Conservation (phyloP, 2,329 filamentous ascomycete genomes). For the Laburnicola sp. region DNA sequence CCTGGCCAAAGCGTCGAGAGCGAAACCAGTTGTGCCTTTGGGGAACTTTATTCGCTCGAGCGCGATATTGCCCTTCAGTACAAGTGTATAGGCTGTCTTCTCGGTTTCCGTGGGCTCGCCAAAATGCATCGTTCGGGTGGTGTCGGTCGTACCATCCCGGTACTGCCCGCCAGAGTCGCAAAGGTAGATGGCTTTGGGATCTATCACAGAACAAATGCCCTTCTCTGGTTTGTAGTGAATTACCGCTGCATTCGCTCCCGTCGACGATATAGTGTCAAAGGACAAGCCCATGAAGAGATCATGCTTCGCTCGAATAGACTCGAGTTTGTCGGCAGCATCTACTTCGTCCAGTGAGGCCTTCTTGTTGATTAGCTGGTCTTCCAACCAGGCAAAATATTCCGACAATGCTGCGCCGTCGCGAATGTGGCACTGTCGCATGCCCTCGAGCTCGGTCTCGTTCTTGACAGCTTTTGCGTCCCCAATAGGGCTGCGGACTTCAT, state of each 20-base stretch:
- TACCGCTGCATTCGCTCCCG: slow-evolving; percentile 86
- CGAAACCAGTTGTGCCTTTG: slow-evolving; percentile 92
- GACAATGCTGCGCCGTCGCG: slow-evolving; percentile 88
- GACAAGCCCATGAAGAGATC: slow-evolving; percentile 85
- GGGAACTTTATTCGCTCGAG: slow-evolving; percentile 87
- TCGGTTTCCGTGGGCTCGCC: slow-evolving; percentile 81
- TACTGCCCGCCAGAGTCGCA: slow-evolving; percentile 99
- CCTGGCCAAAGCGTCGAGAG: slow-evolving; percentile 82
- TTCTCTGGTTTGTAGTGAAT: slow-evolving; percentile 92
- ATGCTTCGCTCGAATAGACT: slow-evolving; percentile 69
- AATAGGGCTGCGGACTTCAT: slow-evolving; percentile 84
- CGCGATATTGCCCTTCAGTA: slow-evolving; percentile 91
- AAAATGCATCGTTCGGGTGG: slow-evolving; percentile 91
- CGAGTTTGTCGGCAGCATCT: slow-evolving; percentile 86
- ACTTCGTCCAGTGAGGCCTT: slow-evolving; percentile 81
- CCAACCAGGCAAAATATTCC: slow-evolving; percentile 95
- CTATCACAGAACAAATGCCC: slow-evolving; percentile 78
- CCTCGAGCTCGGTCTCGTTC: slow-evolving; percentile 83
- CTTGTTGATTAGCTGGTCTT: slow-evolving; percentile 78
- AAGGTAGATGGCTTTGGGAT: slow-evolving; percentile 84
- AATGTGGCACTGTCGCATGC: slow-evolving; percentile 92
- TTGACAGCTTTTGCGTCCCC: slow-evolving; percentile 93
- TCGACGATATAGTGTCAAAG: slow-evolving; percentile 95
- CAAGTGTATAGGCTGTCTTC: slow-evolving; percentile 86
- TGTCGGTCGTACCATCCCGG: slow-evolving; percentile 92